Percentiles rank a stretch among this genome's conserved stretches.
These are phyloP conservation scores for Stenogyne calaminthoides DNA, from an alignment of 305 asterid genomes.

Conservation along the genomic window DNA sequence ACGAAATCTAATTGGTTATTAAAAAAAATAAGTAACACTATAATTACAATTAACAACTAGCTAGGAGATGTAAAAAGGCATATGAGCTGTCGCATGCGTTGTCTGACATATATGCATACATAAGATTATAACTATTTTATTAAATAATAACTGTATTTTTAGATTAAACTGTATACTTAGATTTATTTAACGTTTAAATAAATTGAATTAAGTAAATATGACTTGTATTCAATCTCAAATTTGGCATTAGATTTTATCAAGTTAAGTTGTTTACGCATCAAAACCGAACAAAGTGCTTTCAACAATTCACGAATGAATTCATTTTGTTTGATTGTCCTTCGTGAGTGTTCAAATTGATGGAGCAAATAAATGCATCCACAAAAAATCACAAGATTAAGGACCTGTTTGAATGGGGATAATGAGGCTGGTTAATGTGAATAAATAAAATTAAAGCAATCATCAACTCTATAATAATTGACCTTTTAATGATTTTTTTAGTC, in stretches of 20 bases:
- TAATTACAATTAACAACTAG: background rate
- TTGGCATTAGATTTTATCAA: too few species aligned
- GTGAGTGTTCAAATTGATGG: background rate
- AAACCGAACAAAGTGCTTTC: background rate
- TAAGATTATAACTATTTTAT: background rate
- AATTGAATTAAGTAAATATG: background rate
- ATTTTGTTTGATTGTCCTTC: too few species aligned
- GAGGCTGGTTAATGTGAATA: too few species aligned
- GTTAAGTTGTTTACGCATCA: background rate
- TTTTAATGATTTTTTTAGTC: too few species aligned
- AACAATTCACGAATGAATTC: background rate
- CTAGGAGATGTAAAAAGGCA: background rate
- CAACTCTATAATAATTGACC: too few species aligned
- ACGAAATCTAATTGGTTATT: background rate
- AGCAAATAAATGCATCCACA: background rate
- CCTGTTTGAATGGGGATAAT: too few species aligned
- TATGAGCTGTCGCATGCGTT: background rate
- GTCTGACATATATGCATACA: background rate
- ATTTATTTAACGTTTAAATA: too few species aligned
- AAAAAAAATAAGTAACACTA: background rate
- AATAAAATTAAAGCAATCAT: too few species aligned
- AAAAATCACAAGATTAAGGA: too few species aligned
- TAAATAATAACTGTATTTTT: background rate
- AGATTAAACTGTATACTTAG: too few species aligned
- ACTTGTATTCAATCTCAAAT: background rate